Evolutionary conservation across 345 rosid genomes (phyloP).

Genomic region (Gossypium bickii): DNA sequence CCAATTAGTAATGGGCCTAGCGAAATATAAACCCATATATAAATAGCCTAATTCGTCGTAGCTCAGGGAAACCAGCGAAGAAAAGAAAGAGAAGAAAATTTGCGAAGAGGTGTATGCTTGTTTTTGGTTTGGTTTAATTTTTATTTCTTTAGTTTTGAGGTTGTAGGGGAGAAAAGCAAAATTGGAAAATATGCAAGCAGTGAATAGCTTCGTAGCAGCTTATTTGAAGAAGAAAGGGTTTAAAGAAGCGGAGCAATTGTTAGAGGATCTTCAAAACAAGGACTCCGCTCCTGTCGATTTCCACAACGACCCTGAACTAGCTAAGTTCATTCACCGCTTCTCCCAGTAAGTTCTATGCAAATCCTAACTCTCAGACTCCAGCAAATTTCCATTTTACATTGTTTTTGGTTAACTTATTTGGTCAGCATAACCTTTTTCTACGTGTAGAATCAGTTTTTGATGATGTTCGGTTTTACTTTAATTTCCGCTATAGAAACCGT

Average conservation of each 20-base stretch:
- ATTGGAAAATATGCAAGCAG: conserved; percentile 59
- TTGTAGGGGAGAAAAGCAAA: not conserved
- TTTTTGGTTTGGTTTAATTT: not conserved
- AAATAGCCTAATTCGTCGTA: not conserved
- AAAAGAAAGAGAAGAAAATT: not conserved
- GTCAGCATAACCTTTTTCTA: not conserved
- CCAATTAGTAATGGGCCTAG: not conserved
- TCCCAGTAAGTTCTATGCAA: conserved; percentile 41
- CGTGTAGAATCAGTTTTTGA: not conserved
- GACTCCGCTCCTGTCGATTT: conserved; percentile 32
- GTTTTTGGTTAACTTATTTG: not conserved
- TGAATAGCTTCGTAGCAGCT: conserved; percentile 50
- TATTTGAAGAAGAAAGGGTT: conserved; percentile 94
- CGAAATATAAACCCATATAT: not conserved
- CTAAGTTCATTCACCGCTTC: conserved; percentile 64
- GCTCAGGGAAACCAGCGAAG: not conserved
- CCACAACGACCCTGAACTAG: conserved; percentile 66
- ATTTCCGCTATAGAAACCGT: not conserved
- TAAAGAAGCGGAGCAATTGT: conserved; percentile 53
- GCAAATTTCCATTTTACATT: not conserved
- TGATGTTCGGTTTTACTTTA: not conserved
- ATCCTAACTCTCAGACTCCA: not conserved
- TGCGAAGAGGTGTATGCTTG: not conserved
- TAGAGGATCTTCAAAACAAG: conserved; percentile 58
- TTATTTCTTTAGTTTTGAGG: not conserved